A percentile compares a stretch with the other conserved stretches of the same genome.
phyloP scores from a whole-genome alignment of 2,329 filamentous ascomycete species.

The Venturia aucupariae region DNA sequence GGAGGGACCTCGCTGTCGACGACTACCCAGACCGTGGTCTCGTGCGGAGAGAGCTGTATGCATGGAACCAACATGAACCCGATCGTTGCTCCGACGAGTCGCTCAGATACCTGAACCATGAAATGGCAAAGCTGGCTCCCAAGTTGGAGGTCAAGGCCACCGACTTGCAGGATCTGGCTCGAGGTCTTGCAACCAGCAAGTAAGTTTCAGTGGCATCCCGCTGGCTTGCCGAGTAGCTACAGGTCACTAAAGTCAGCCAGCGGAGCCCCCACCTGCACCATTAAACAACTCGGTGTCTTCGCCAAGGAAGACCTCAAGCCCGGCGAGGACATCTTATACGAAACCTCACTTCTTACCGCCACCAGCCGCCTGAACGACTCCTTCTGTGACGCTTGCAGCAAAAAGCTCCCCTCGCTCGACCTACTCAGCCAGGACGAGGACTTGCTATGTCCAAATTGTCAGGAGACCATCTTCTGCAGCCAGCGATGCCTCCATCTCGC shows the following conservation, averaged over 20 bases:
- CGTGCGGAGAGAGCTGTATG: conserved; percentile 57
- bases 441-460: conserved; percentile 45
- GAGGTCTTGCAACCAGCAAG: background rate
- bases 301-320: conserved; percentile 71
- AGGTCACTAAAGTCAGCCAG: background rate
- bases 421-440: conserved; percentile 16
- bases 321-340: conserved; percentile 66
- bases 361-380: conserved; percentile 81
- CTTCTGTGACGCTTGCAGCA: conserved; percentile 82
- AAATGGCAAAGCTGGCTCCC: conserved; percentile 61
- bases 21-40: conserved; percentile 60
- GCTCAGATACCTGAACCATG: conserved; percentile 60
- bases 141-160: conserved; percentile 74
- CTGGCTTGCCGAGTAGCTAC: background rate
- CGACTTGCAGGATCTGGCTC: conserved; percentile 62
- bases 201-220: background rate
- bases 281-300: conserved; percentile 80
- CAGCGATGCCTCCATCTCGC: conserved; percentile 47
- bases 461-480: conserved; percentile 53
- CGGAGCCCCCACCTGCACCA: conserved; percentile 36
- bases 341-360: conserved; percentile 79
- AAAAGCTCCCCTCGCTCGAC: conserved; percentile 47
- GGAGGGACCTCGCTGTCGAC: conserved; percentile 19
- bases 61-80: conserved; percentile 54
- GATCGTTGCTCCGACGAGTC: conserved; percentile 45